Evolutionary conservation across 1,139 yeast species (phyloP), one percentile per base, ranked within the genome.

Genomic region (Protomyces macrosporus): DNA sequence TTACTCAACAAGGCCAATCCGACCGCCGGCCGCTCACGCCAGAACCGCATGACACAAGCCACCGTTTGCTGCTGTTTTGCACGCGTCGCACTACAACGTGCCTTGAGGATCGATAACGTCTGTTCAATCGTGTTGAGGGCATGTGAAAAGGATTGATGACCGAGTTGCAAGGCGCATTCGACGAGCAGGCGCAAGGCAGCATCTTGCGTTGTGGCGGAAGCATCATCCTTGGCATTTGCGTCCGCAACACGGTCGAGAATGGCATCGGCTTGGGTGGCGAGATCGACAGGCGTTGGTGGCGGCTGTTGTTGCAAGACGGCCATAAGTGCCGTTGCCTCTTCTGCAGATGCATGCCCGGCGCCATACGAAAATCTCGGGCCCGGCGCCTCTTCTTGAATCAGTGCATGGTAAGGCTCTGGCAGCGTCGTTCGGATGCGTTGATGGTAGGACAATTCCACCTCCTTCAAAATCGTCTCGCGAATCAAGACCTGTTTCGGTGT

Each of bases 61-160:
- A 71, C 65, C 7, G 69, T 39, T 77, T 73, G 14, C 77, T 72
- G 57, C 76, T 81, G 57, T 76, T 74, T 51, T 72, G 72, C 72
- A 79, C 79, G 60, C 78, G 72, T 4, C 72, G 66, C 42, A 66
- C 65, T 79, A 9, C 82, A 72, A 33, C 85, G 73, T 33, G 79
- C 79, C 65, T 77, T 74, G 68, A 91, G 76, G 65, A 84, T 80
- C 54, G 78, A 79, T 45, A 79, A 75, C 63, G 85, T 82, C 66
- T 85, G 81, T 52, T 81, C 79, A 66, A 90, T 79, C 72, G 88
- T 85, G 69, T 84, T 84, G 63, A 85, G 86, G 51, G 90, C 90
- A 65, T 95, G 96, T 33, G 96, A 88, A 55, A 91, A 81, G 0
- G 98, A 90, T 72, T 98, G 82, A 55, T 90, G 87, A 34, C 98